Percentiles rank a stretch among this genome's conserved stretches.
Evolutionary conservation across 768 basidiomycete species (phyloP).

Genomic region (Agrocybe chaxingu): DNA sequence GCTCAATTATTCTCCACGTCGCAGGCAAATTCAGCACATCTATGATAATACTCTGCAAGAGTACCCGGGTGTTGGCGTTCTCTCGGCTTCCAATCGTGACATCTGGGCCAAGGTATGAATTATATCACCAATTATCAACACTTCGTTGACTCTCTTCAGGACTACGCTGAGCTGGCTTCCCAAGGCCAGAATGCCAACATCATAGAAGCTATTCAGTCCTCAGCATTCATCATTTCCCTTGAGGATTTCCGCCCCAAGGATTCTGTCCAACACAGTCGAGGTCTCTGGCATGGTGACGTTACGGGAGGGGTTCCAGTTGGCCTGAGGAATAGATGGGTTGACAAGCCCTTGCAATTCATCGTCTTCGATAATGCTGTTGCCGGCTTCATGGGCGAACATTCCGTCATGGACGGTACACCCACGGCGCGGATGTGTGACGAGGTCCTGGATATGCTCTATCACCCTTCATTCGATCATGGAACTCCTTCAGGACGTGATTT

Average conservation of each 20-base stretch:
- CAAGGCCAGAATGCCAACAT: slow-evolving; percentile 61
- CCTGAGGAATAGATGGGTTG: slow-evolving; percentile 80
- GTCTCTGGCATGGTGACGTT: slow-evolving; percentile 79
- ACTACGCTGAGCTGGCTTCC: slow-evolving; percentile 58
- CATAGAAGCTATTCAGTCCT: slow-evolving; percentile 73
- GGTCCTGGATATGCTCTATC: slow-evolving; percentile 56
- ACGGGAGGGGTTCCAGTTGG: slow-evolving; percentile 45
- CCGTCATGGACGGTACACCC: slow-evolving; percentile 88
- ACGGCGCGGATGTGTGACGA: slow-evolving; percentile 71
- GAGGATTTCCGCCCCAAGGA: slow-evolving; percentile 57
- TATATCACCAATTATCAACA: no score
- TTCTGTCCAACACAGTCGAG: slow-evolving; percentile 60
- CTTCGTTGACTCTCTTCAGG: slow-evolving; percentile 32
- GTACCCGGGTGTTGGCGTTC: slow-evolving; percentile 72
- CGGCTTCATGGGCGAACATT: slow-evolving; percentile 92
- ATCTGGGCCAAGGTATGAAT: slow-evolving; percentile 76
- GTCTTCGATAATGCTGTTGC: slow-evolving; percentile 79
- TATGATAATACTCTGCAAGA: slow-evolving; percentile 59
- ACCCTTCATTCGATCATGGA: slow-evolving; percentile 65
- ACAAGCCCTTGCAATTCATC: slow-evolving; percentile 87
- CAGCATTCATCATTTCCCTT: slow-evolving; percentile 82
- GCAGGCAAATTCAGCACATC: slow-evolving; percentile 70
- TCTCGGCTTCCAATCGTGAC: slow-evolving; percentile 81
- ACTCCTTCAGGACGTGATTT: slow-evolving; percentile 20
- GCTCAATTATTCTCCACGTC: not conserved